phyloP scores from a whole-genome alignment of 192 early-diverging fungal genomes.

The Backusella tuberculispora region DNA sequence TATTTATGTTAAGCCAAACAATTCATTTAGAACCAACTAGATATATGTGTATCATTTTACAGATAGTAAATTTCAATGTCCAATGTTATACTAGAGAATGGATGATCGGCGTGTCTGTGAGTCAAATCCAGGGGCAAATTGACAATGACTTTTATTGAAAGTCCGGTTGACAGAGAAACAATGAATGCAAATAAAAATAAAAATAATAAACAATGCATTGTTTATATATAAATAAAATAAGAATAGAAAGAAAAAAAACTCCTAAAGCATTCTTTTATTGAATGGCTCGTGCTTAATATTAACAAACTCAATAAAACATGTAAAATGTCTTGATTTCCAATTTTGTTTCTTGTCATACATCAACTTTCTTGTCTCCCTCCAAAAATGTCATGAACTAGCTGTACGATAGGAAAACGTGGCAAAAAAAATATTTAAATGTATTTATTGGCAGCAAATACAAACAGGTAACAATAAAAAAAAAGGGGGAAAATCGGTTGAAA shows the following conservation, averaged over 20 bases:
- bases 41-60: no score
- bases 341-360: conserved; percentile 1
- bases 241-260: not conserved
- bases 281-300: conserved; percentile 6
- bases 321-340: not conserved
- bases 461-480: not conserved
- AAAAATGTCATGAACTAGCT: conserved; percentile 2
- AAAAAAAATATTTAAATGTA: not conserved
- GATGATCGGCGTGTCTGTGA: conserved; percentile 5
- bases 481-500: not conserved
- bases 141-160: not conserved
- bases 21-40: no score
- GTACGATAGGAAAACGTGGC: conserved; percentile 1
- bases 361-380: conserved; percentile 1
- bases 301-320: not conserved
- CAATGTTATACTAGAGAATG: not conserved
- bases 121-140: not conserved
- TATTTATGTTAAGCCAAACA: no score
- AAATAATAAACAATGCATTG: not conserved
- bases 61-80: not conserved
- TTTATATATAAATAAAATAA: no score
- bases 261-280: not conserved
- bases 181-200: no score
- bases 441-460: not conserved
- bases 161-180: not conserved